Evolutionary conservation across 2,329 filamentous ascomycete genomes (phyloP).

Genomic region (Macrophomina pseudophaseolina): DNA sequence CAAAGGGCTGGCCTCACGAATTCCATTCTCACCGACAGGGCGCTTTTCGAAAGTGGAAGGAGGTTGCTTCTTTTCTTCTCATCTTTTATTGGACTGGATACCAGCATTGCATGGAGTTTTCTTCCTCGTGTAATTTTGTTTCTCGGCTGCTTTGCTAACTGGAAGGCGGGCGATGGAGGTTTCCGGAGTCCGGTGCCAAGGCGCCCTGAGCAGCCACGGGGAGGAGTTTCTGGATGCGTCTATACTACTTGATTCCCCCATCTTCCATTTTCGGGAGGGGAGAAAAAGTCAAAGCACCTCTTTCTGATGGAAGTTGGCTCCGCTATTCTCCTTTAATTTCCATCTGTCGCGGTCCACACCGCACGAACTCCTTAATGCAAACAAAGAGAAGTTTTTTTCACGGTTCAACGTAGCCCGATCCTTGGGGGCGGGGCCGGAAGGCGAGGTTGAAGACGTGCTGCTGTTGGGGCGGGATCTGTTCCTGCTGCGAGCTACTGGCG

Average conservation of each 20-base stretch:
- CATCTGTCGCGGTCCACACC: background rate
- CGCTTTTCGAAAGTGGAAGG: background rate
- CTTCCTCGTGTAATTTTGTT: constrained; percentile 19
- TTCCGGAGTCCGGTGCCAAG: constrained; percentile 21
- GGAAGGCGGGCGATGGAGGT: background rate
- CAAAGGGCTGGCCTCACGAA: constrained; percentile 17
- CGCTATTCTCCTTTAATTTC: background rate
- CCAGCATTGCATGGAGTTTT: constrained; percentile 26
- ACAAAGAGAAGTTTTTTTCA: constrained; percentile 8
- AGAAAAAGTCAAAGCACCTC: background rate
- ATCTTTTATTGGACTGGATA: constrained; percentile 18
- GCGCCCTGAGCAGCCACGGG: constrained; percentile 10
- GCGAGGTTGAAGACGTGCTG: constrained; percentile 23
- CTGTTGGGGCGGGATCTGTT: constrained; percentile 2
- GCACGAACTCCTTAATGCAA: constrained; percentile 15
- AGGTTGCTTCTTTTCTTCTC: background rate
- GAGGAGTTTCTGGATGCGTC: constrained; percentile 16
- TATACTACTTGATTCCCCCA: constrained; percentile 4
- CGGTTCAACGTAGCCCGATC: constrained; percentile 5
- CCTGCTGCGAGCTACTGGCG: background rate
- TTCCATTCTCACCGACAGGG: constrained; percentile 9
- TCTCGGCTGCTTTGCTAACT: constrained; percentile 20
- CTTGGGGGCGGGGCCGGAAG: constrained; percentile 23
- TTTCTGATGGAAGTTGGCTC: constrained; percentile 6
- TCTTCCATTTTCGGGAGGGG: background rate